Evolutionary conservation across 306 rosid species (phyloP), one percentile per base, ranked within the genome.

Genomic region (Casuarina cunninghamiana): DNA sequence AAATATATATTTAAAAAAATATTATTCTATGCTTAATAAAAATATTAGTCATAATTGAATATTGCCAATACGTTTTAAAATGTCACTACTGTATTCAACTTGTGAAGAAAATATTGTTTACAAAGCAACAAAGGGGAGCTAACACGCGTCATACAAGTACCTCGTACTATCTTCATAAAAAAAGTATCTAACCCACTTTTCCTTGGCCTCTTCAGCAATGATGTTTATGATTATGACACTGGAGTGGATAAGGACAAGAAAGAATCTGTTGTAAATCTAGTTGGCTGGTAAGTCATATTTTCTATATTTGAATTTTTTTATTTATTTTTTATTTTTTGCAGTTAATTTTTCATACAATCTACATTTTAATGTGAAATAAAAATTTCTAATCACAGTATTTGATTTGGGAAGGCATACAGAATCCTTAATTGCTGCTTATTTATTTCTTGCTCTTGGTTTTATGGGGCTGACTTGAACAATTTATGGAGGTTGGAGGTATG

Each of bases 391-490:
- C 32, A 26, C 1, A 26, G 1, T 26, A 26, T 26, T 26, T 26
- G 32, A 87, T 76, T 81, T 10, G 80, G n/a, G 66, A 83, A 93
- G 95, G 90, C 91, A 88, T 53, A 88, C 84, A 58, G 93, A 89
- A 83, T 80, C 91, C 69, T 88, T 88, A 69, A 60, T 87, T 62
- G 87, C 91, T 78, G 86, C 98, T 53, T 85, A 80, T 82, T 66
- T 85, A 26, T 26, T 26, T 26, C 32, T 26, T 26, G 32, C 32
- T 26, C 32, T 0, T 26, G 32, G 32, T 26, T 87, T 89, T 75
- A n/a, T 53, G 80, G 92, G 96, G 80, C 88, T 93, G 74, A 69
- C 88, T 58, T 84, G 91, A 95, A 75, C 83, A n/a, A 5, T 85
- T 94, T 43, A 35, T 87, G 69, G 80, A 80, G 71, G 90, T 90